Conservation (phyloP, 1,139 yeast species). For the Pneumocystis canis region DNA sequence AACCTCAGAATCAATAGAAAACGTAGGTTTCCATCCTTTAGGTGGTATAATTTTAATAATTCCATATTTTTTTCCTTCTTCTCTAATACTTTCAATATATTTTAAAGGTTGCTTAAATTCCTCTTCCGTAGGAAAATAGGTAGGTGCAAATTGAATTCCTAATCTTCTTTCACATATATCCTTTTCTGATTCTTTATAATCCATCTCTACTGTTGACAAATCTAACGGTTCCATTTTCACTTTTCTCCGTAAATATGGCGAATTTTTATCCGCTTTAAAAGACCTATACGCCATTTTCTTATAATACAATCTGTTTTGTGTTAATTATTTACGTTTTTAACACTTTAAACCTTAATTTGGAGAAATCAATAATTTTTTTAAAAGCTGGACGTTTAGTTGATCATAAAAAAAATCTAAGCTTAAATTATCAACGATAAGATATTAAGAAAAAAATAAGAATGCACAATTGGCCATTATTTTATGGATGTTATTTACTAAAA, state of each 20-base stretch:
- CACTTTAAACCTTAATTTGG: too few species aligned
- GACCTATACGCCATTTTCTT: background rate
- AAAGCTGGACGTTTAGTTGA: background rate
- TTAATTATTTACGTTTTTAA: background rate
- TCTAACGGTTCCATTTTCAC: background rate
- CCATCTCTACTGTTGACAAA: background rate
- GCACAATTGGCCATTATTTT: background rate
- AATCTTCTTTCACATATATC: constrained; percentile 16
- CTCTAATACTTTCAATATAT: constrained; percentile 22
- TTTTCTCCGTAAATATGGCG: background rate
- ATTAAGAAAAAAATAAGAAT: background rate
- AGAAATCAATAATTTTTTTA: background rate
- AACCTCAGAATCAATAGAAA: constrained; percentile 37
- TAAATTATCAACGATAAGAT: background rate
- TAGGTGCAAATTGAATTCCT: constrained; percentile 32
- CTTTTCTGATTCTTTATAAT: background rate
- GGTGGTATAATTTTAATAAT: constrained; percentile 64
- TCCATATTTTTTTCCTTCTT: constrained; percentile 41
- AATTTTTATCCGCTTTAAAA: background rate
- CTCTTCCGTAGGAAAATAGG: constrained; percentile 32
- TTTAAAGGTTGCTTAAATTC: constrained; percentile 36
- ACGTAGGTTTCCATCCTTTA: constrained; percentile 27
- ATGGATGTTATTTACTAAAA: background rate
- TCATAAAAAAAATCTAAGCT: background rate
- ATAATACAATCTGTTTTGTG: background rate